Base-by-base conservation (phyloP, 345 rosid genomes). In the Reutealis trisperma region DNA sequence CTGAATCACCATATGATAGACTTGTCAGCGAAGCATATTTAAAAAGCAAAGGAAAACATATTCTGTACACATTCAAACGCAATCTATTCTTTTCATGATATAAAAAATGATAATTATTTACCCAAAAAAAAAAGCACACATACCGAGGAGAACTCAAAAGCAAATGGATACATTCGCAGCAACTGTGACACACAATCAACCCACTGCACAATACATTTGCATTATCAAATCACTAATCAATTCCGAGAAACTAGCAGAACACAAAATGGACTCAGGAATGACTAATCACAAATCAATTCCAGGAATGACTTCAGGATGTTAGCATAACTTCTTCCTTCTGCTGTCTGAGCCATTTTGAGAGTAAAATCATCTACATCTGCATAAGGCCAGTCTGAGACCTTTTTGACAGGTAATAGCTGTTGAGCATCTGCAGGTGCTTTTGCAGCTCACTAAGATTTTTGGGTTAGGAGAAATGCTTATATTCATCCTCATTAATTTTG, bases 141-240 rank as follows among this genome's bases (percentile, higher is more conserved):
- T 96, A 96, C 99, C 84, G 93, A 82, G 71, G 97, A 92, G 86
- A 92, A 96, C 87, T 96, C 97, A 59, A 96, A 96, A 62, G 99
- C 97, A 80, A 87, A 89, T 18, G 99, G 99, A 88, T 96, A 94
- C 90, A 96, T 92, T 82, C 99, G 89, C 84, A 89, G 72, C 64
- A 96, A 75, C 77, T 96, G 99, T 0, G 98, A 91, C 59, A 96
- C 90, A 75, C 99, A 94, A 80, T 96, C 99, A 86, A 96, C 88
- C 99, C 99, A 95, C 99, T 95, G 96, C 92, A 90, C 45, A 82
- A 81, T 5, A 64, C 69, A 74, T 24, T 16, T 45, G 66, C 42
- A 30, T 19, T 30, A 14, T 10, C 70, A 73, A 73, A 75, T 42
- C 27, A 47, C 63, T 41, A 55, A 76, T 71, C 9, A 59, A 62